phyloP scores from a whole-genome alignment of 2,329 filamentous ascomycete genomes.

The Xylaria sp. region DNA sequence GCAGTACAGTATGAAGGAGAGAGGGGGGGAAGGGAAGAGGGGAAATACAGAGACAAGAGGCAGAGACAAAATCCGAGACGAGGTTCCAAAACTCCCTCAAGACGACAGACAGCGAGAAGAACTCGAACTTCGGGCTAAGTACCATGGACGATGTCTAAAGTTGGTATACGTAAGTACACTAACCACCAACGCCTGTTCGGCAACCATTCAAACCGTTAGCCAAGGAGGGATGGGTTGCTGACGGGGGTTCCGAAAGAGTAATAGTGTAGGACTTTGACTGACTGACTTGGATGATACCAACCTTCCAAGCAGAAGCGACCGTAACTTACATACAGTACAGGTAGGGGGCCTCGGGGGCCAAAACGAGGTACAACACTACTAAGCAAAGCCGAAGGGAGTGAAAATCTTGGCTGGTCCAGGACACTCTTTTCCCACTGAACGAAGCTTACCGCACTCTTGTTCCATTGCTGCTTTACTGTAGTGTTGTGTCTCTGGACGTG shows the following conservation, averaged over 20 bases:
- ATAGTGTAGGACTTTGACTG: conserved; percentile 18
- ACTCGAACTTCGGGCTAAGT: too few relatives aligned
- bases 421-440: conserved; percentile 1
- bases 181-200: neutral
- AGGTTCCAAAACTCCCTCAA: too few relatives aligned
- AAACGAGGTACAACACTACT: neutral
- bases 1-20: neutral
- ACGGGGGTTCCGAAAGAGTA: conserved; percentile 7
- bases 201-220: neutral
- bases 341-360: neutral
- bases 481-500: neutral
- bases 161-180: too few relatives aligned
- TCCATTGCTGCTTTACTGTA: neutral
- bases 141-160: too few relatives aligned
- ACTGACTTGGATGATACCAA: neutral
- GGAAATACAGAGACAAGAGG: too few relatives aligned
- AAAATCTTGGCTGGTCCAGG: neutral
- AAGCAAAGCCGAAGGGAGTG: neutral
- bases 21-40: too few relatives aligned
- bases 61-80: too few relatives aligned
- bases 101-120: too few relatives aligned
- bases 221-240: neutral
- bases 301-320: neutral
- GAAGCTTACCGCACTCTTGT: neutral
- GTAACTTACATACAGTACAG: too few relatives aligned